These are phyloP conservation scores for Arthrobotrys entomopaga DNA, from an alignment of 2,329 filamentous ascomycete species.

Conservation along the genomic window DNA sequence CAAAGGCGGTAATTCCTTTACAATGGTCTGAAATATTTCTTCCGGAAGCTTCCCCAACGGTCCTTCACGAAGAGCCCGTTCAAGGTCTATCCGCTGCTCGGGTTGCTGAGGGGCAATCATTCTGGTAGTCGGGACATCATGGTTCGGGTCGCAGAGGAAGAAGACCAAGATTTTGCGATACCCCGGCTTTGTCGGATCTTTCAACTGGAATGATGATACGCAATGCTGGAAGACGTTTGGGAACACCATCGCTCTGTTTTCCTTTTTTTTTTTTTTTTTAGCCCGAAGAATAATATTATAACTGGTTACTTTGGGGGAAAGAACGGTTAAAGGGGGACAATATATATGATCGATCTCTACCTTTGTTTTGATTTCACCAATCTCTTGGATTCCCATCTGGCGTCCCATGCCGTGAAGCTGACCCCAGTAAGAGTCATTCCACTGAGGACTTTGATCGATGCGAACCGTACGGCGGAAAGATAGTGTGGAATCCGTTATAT, in stretches of 20 bases:
- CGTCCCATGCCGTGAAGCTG: constrained; percentile 29
- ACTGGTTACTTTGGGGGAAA: too few relatives aligned
- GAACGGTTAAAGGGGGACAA: too few relatives aligned
- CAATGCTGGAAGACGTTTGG: constrained; percentile 32
- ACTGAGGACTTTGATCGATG: too few relatives aligned
- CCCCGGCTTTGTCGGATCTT: constrained; percentile 23
- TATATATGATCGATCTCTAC: too few relatives aligned
- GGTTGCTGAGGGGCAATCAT: constrained; percentile 24
- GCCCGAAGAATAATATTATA: too few relatives aligned
- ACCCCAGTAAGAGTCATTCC: constrained; percentile 29
- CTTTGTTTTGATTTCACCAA: constrained; percentile 15
- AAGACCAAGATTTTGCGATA: constrained; percentile 39
- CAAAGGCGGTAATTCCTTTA: not conserved
- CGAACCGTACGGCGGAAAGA: constrained; percentile 65
- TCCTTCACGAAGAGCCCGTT: constrained; percentile 1
- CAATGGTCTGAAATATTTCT: not conserved
- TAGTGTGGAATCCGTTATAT: constrained; percentile 68
- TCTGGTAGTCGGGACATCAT: constrained; percentile 33
- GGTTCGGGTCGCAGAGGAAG: constrained; percentile 26
- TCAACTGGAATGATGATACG: constrained; percentile 33
- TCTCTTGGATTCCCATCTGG: not conserved
- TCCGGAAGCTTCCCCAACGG: constrained; percentile 9
- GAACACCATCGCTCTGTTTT: constrained; percentile 18
- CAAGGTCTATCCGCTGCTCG: not conserved
- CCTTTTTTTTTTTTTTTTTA: too few relatives aligned